Percentiles rank a stretch among this genome's conserved stretches.
phyloP scores from a whole-genome alignment of 129 eudicot species.

The Arctium lappa region DNA sequence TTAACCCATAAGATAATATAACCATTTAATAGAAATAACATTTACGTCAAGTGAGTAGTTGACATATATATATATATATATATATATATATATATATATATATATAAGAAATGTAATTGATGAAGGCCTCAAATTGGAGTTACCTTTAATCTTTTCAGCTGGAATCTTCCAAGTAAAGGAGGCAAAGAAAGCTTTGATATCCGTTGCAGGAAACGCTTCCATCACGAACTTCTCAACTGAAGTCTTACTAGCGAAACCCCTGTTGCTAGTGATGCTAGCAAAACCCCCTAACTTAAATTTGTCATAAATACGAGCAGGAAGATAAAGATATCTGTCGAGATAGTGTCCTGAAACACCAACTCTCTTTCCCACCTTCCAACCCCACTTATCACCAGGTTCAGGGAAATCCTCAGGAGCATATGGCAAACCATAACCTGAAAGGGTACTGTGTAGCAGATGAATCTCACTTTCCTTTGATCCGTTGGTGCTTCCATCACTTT shows the following conservation, averaged over 20 bases:
- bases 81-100: no score
- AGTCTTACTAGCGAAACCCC: slow-evolving; percentile 60
- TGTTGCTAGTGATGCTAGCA: slow-evolving; percentile 27
- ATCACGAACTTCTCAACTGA: slow-evolving; percentile 49
- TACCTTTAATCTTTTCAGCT: slow-evolving; percentile 47
- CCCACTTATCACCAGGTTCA: slow-evolving; percentile 73
- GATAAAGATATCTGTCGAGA: slow-evolving; percentile 69
- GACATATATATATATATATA: no score
- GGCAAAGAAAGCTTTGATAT: slow-evolving; percentile 64
- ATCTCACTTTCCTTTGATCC: slow-evolving; percentile 37
- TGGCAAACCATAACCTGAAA: slow-evolving; percentile 69
- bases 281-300: slow-evolving; percentile 21
- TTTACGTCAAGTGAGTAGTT: no score
- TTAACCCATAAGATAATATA: not conserved
- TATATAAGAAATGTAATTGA: not conserved
- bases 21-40: not conserved
- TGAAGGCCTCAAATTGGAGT: not conserved
- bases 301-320: slow-evolving; percentile 41
- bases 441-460: slow-evolving; percentile 30
- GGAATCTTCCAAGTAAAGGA: slow-evolving; percentile 90
- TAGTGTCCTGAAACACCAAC: slow-evolving; percentile 38
- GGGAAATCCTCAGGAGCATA: slow-evolving; percentile 90
- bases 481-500: slow-evolving; percentile 33
- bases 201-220: slow-evolving; percentile 49
- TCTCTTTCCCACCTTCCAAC: slow-evolving; percentile 88